phyloP scores from a whole-genome alignment of 306 rosid genomes.

The Vicia villosa region DNA sequence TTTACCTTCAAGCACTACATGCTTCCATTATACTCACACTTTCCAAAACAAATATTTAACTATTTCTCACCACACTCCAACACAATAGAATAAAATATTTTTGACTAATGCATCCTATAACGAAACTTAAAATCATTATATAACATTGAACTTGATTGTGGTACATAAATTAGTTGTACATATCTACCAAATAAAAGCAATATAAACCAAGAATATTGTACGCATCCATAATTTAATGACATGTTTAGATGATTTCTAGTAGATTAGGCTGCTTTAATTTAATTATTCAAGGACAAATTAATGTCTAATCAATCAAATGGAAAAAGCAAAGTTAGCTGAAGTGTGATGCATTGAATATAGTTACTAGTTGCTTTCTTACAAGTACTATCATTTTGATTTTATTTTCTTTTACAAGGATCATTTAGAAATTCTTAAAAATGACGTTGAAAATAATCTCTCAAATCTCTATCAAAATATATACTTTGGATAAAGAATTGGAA shows the following conservation, averaged over 20 bases:
- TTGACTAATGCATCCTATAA: too few relatives aligned
- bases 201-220: neutral
- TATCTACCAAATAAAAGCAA: neutral
- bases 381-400: too few relatives aligned
- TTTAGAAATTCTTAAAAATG: conserved; percentile 31
- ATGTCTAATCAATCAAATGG: conserved; percentile 33
- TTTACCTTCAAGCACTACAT: too few relatives aligned
- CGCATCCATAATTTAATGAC: neutral
- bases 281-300: conserved; percentile 21
- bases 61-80: too few relatives aligned
- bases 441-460: conserved; percentile 5
- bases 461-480: conserved; percentile 37
- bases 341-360: conserved; percentile 40
- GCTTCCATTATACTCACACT: too few relatives aligned
- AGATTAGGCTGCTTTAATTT: conserved; percentile 35
- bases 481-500: conserved; percentile 37
- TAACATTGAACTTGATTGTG: too few relatives aligned
- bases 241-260: conserved; percentile 9
- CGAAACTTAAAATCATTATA: too few relatives aligned
- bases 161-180: too few relatives aligned
- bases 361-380: conserved; percentile 32
- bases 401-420: neutral
- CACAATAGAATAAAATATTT: too few relatives aligned
- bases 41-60: too few relatives aligned
- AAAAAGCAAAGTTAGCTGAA: conserved; percentile 27